Conservation (phyloP, 2,329 filamentous ascomycete genomes). For the Trichoderma sp. region DNA sequence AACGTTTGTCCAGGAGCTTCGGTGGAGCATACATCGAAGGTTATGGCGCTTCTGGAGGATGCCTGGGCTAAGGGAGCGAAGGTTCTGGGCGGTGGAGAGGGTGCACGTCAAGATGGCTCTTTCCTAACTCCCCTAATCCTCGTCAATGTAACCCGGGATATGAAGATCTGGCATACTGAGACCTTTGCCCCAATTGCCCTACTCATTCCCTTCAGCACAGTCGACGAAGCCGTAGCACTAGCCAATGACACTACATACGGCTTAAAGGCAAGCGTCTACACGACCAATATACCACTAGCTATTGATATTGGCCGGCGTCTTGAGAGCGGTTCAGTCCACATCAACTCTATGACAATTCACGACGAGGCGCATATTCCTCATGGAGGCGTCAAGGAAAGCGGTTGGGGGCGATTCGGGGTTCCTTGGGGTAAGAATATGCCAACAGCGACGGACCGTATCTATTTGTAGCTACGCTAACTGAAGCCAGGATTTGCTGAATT, state of each 20-base stretch:
- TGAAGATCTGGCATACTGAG: slow-evolving; percentile 77
- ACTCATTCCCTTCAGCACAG: slow-evolving; percentile 62
- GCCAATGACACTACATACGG: slow-evolving; percentile 85
- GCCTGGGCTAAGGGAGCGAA: slow-evolving; percentile 67
- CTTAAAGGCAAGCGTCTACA: slow-evolving; percentile 70
- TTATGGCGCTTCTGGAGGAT: slow-evolving; percentile 66
- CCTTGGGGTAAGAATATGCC: background rate
- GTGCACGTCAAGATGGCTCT: slow-evolving; percentile 38
- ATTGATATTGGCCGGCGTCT: slow-evolving; percentile 61
- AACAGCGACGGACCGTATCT: background rate
- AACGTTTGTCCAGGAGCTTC: slow-evolving; percentile 67
- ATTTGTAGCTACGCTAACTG: background rate
- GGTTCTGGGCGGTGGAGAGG: slow-evolving; percentile 44
- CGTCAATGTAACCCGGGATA: slow-evolving; percentile 58
- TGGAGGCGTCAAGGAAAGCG: slow-evolving; percentile 66
- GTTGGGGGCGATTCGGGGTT: slow-evolving; percentile 58
- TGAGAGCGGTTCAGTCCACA: slow-evolving; percentile 67
- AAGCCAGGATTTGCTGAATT: background rate
- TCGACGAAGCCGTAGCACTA: slow-evolving; percentile 70
- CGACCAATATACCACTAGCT: slow-evolving; percentile 61
- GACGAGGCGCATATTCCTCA: slow-evolving; percentile 66
- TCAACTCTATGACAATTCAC: slow-evolving; percentile 66
- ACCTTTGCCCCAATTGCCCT: slow-evolving; percentile 76
- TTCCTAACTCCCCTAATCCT: slow-evolving; percentile 67
- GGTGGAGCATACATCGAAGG: slow-evolving; percentile 64